phyloP scores from a whole-genome alignment of 345 rosid species.

The Camelina neglecta region DNA sequence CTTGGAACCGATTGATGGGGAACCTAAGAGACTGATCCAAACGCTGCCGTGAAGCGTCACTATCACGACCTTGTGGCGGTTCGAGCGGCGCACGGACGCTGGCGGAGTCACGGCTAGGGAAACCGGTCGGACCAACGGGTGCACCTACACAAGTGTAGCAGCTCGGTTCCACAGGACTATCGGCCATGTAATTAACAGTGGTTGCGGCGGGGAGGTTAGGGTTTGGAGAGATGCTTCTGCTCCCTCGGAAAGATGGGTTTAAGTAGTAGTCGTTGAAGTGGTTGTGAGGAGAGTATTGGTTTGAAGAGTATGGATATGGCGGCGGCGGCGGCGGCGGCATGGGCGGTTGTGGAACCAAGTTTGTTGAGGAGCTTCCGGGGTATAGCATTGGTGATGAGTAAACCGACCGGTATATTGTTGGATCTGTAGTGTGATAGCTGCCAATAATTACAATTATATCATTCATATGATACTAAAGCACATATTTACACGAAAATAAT shows the following conservation, averaged over 20 bases:
- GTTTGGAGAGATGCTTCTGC: constrained; percentile 46
- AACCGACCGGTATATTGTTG: constrained; percentile 61
- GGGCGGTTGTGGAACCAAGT: constrained; percentile 50
- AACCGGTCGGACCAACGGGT: constrained; percentile 56
- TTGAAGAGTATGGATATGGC: constrained; percentile 55
- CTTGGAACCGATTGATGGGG: constrained; percentile 69
- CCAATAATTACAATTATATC: constrained; percentile 8
- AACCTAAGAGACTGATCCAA: constrained; percentile 53
- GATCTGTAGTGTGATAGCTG: constrained; percentile 70
- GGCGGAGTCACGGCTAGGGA: constrained; percentile 42
- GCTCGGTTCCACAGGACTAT: constrained; percentile 41
- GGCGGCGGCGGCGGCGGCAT: constrained; percentile 13
- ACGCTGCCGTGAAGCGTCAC: constrained; percentile 53
- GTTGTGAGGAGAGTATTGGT: constrained; percentile 50
- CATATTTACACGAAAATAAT: neutral
- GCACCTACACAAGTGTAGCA: constrained; percentile 85
- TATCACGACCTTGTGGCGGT: constrained; percentile 53
- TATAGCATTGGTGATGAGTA: constrained; percentile 64
- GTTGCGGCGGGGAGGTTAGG: constrained; percentile 43
- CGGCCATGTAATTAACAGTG: constrained; percentile 46
- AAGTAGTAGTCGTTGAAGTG: constrained; percentile 69
- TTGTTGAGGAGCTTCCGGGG: constrained; percentile 57
- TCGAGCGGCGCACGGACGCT: constrained; percentile 48
- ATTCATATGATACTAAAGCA: constrained; percentile 8
- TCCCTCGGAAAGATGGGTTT: constrained; percentile 64